Percentiles rank a stretch among this genome's conserved stretches.
These are phyloP conservation scores for Puccinia polysora DNA, from an alignment of 1,284 basidiomycete species.

Conservation along the genomic window DNA sequence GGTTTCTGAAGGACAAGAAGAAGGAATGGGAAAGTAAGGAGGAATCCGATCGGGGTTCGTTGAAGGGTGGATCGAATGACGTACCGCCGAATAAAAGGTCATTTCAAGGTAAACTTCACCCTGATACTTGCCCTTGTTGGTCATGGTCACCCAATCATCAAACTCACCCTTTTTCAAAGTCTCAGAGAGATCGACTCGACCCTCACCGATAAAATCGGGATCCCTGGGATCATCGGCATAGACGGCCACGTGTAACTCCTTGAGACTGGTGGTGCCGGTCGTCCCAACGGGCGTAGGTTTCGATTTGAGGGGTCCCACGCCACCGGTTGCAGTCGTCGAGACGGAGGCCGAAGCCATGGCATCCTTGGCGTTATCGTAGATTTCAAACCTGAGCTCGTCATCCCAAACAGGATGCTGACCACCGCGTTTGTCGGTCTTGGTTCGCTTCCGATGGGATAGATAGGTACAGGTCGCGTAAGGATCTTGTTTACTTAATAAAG, in stretches of 20 bases:
- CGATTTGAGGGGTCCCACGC: conserved; percentile 26
- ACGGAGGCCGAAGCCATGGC: conserved; percentile 58
- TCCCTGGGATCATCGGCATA: conserved; percentile 93
- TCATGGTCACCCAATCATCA: conserved; percentile 94
- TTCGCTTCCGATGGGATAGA: conserved; percentile 73
- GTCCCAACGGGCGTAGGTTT: conserved; percentile 8
- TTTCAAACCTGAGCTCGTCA: conserved; percentile 88
- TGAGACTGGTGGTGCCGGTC: conserved; percentile 55
- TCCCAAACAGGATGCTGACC: conserved; percentile 99
- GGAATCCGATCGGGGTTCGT: neutral
- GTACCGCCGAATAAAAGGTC: conserved; percentile 75
- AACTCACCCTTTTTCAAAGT: conserved; percentile 91
- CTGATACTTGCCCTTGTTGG: conserved; percentile 74
- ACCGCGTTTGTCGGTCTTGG: conserved; percentile 86
- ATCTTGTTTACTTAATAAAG: conserved; percentile 73
- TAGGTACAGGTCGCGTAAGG: conserved; percentile 81
- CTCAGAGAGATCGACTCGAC: conserved; percentile 77
- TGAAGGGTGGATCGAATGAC: neutral
- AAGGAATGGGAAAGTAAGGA: neutral
- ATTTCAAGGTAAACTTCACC: conserved; percentile 90
- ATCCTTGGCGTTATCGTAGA: conserved; percentile 74
- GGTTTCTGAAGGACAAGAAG: conserved; percentile 25
- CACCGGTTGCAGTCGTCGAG: conserved; percentile 47
- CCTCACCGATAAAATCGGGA: conserved; percentile 91
- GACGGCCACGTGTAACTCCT: conserved; percentile 71